Percentiles rank a stretch among this genome's conserved stretches.
Conservation (phyloP, 176 grass and related monocot species). For the Phragmites australis region DNA sequence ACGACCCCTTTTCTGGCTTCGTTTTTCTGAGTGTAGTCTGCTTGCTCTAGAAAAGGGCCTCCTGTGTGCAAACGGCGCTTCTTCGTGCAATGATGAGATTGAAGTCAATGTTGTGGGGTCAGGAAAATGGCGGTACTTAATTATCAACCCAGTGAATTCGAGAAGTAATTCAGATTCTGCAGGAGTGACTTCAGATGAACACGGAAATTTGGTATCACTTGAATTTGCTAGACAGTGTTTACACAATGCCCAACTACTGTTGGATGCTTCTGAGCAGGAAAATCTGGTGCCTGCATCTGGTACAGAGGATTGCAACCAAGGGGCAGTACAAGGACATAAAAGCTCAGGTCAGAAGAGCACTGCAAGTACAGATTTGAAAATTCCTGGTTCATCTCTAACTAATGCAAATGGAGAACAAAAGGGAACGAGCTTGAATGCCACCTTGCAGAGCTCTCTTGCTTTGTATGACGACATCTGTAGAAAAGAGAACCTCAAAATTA, state of each 20-base stretch:
- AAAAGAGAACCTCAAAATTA: constrained; percentile 72
- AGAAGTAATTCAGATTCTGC: constrained; percentile 41
- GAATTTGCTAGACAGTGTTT: constrained; percentile 70
- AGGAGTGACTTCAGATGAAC: constrained; percentile 34
- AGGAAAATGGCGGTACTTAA: constrained; percentile 65
- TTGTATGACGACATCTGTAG: constrained; percentile 60
- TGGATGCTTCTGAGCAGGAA: constrained; percentile 49
- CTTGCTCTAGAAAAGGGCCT: constrained; percentile 73
- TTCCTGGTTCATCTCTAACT: constrained; percentile 27
- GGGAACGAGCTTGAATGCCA: constrained; percentile 50
- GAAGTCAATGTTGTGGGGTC: constrained; percentile 74
- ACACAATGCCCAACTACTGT: constrained; percentile 64
- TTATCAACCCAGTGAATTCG: constrained; percentile 50
- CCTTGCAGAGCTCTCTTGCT: constrained; percentile 63
- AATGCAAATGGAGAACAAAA: constrained; percentile 67
- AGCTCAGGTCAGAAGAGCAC: constrained; percentile 49
- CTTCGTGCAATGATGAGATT: constrained; percentile 54
- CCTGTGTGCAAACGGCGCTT: constrained; percentile 43
- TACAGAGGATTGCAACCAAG: constrained; percentile 45
- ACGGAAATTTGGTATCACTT: constrained; percentile 58
- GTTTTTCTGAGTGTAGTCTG: constrained; percentile 85
- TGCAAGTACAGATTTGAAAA: constrained; percentile 51
- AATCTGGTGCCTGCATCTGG: constrained; percentile 20
- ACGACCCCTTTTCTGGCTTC: constrained; percentile 80
- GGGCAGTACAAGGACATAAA: constrained; percentile 39